Evolutionary conservation across 169 alveolate genomes (phyloP), one percentile per base, ranked within the genome.

Genomic region (Plasmodium knowlesi): DNA sequence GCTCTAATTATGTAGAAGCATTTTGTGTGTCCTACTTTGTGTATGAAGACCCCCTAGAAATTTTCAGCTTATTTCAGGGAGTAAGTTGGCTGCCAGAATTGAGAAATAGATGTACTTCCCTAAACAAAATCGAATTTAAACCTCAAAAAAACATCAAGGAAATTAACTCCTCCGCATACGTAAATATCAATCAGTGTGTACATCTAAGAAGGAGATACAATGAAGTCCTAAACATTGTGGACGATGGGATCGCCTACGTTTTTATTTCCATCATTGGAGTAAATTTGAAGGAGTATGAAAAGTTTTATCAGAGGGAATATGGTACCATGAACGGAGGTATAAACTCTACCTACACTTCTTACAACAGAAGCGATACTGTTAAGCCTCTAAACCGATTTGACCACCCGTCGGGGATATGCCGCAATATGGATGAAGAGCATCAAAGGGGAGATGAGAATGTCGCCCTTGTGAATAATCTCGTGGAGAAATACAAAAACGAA

Each of bases 11-110:
- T 22, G 43, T 79, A 25, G 6, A 89, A 16, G 90, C 78, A 79
- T 89, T 89, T 34, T 89, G 94, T 61, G 90, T 89, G 30, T 89
- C 94, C 5, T 89, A 89, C 57, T 89, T 89, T 89, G 61, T 67
- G 37, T 89, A 89, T 80, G 94, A 89, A 89, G 94, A 89, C 54
- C 94, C 94, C 16, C 9, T 89, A 53, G 94, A 89, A 61, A 61
- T 80, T 22, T 89, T 80, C 79, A 89, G 94, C 83, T 32, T 89
- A 79, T 89, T 46, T 89, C 94, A 89, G 41, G 94, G 94, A 1
- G 82, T 89, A 37, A 89, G 82, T 80, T 89, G 94, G 94, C 57
- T 89, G 28, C 94, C 94, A 14, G 94, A 89, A 79, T 30, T 89
- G 30, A 78, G 54, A 80, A 89, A 80, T 53, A 61, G 94, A 70